These are phyloP conservation scores for Xenoacremonium recifei DNA, from an alignment of 2,329 filamentous ascomycete species.

Conservation along the genomic window DNA sequence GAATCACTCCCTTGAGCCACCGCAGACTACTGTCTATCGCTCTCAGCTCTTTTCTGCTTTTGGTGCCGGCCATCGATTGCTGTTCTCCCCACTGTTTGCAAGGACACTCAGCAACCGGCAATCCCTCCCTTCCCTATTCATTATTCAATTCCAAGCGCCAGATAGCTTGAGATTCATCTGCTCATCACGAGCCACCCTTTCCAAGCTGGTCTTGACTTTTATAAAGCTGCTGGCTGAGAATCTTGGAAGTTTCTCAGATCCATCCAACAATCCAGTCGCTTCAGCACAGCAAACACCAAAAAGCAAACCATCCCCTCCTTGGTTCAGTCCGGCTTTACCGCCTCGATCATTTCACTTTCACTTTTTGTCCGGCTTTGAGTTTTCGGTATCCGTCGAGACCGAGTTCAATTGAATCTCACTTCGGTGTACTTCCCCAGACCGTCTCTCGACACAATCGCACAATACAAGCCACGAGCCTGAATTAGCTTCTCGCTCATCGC, in stretches of 20 bases:
- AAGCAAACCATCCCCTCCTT: too few species aligned
- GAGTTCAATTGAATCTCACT: too few species aligned
- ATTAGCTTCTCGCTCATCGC: not conserved
- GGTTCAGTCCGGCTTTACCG: not conserved
- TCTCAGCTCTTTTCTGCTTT: too few species aligned
- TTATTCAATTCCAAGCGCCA: conserved; percentile 22
- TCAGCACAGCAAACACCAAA: too few species aligned
- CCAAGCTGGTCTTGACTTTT: conserved; percentile 24
- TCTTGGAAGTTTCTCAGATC: not conserved
- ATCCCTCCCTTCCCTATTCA: conserved; percentile 20
- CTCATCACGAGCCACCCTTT: conserved; percentile 12
- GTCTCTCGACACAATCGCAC: too few species aligned
- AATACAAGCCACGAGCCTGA: not conserved
- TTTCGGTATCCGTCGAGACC: not conserved
- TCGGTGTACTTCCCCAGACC: too few species aligned
- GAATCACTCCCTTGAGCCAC: too few species aligned
- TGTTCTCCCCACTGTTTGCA: too few species aligned
- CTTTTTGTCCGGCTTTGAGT: not conserved
- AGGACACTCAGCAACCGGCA: conserved; percentile 4
- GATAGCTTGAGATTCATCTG: too few species aligned
- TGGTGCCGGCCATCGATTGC: conserved; percentile 24
- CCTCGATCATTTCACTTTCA: not conserved
- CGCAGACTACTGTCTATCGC: too few species aligned
- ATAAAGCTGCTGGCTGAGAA: conserved; percentile 5
- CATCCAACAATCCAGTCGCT: conserved; percentile 2